A percentile compares a stretch with the other conserved stretches of the same genome.
These are phyloP conservation scores for Sporothrix mexicana DNA, from an alignment of 2,329 filamentous ascomycete species.

Conservation along the genomic window DNA sequence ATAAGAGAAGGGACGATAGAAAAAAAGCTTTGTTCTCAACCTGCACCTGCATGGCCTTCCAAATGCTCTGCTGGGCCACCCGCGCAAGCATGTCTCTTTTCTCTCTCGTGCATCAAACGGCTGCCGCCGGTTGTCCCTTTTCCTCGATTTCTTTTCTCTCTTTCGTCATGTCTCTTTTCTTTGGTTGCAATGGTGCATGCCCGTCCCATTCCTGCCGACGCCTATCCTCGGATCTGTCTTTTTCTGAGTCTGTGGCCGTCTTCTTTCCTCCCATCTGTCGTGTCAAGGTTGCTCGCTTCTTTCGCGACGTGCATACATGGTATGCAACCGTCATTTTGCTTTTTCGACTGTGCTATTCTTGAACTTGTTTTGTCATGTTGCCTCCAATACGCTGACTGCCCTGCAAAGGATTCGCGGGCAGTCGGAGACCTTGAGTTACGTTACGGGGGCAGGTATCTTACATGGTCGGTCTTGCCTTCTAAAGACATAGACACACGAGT, in stretches of 20 bases:
- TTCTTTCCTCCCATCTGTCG: background rate
- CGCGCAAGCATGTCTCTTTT: slow-evolving; percentile 4
- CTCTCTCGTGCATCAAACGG: slow-evolving; percentile 15
- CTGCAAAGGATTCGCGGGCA: slow-evolving; percentile 12
- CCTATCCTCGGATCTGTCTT: background rate
- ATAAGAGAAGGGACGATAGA: background rate
- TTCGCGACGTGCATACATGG: background rate
- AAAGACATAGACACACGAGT: slow-evolving; percentile 21
- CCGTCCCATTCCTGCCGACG: slow-evolving; percentile 2
- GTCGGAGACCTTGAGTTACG: slow-evolving; percentile 19
- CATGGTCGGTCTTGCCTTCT: too few species aligned
- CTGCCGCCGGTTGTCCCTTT: background rate
- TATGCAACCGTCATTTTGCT: background rate
- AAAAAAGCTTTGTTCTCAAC: background rate
- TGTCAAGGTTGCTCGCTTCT: background rate
- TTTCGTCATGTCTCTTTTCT: background rate
- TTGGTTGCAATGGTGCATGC: background rate
- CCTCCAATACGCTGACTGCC: background rate
- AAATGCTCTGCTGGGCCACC: background rate
- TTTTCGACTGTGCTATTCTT: background rate
- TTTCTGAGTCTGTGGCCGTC: background rate
- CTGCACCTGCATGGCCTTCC: background rate
- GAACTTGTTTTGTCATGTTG: background rate
- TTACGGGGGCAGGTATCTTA: slow-evolving; percentile 11
- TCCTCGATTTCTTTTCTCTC: background rate